Evolutionary conservation across 495 filamentous ascomycete genomes (phyloP).

Genomic region (Lasiosphaeris hirsuta): DNA sequence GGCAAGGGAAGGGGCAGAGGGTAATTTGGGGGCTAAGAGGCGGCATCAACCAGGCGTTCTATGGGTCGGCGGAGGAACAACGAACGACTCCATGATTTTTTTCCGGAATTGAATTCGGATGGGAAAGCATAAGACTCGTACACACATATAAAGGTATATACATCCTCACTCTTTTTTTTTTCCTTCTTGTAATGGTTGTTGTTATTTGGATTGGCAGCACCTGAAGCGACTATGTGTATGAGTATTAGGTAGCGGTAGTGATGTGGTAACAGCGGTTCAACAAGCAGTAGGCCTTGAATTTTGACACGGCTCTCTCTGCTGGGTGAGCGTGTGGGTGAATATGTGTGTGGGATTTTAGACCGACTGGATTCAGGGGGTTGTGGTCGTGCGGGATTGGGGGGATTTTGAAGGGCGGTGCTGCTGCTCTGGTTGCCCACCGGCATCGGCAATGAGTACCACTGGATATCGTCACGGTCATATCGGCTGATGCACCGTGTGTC

Average conservation of each 20-base stretch:
- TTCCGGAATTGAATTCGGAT: not conserved
- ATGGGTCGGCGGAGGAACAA: not conserved
- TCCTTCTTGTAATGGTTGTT: not conserved
- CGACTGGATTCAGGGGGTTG: too few relatives aligned
- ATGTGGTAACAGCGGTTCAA: not conserved
- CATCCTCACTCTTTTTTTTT: not conserved
- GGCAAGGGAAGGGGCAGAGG: not conserved
- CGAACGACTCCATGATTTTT: not conserved
- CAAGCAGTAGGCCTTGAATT: too few relatives aligned
- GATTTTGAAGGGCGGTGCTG: too few relatives aligned
- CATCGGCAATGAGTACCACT: too few relatives aligned
- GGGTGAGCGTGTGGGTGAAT: not conserved
- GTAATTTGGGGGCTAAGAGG: not conserved
- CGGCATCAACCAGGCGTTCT: not conserved
- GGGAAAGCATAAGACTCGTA: not conserved
- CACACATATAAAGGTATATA: conserved; percentile 1
- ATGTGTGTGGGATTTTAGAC: not conserved
- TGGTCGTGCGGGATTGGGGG: too few relatives aligned
- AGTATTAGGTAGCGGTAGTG: not conserved
- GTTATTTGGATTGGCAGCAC: not conserved
- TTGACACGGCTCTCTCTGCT: too few relatives aligned
- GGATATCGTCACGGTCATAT: too few relatives aligned
- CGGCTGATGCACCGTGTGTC: too few relatives aligned
- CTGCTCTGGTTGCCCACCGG: too few relatives aligned
- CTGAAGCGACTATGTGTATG: not conserved